Base-by-base conservation (phyloP, 2,329 filamentous ascomycete species). In the Epichloe baconii region DNA sequence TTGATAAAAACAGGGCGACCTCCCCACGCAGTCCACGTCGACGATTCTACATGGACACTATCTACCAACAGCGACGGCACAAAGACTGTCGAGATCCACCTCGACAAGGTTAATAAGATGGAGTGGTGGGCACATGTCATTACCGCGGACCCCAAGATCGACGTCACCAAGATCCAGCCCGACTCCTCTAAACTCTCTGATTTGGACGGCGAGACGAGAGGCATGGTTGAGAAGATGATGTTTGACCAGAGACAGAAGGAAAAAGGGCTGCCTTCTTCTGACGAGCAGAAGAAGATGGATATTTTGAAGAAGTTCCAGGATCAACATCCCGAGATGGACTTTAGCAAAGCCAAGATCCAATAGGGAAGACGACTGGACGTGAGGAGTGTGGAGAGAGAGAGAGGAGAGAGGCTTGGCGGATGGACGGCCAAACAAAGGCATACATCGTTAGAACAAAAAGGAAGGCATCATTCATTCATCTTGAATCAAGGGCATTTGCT, bases 161-260 rank as follows among this genome's bases (percentile, higher is more conserved):
- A 98, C 71, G 88, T 94, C 37, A 83, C 84, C 61, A 96, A 95
- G 75, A 97, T 98, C 69, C 80, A 83, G 65, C 93, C 93, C 21
- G 93, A 97, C 71, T 90, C 85, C 66, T 90, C 85, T 65, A 95
- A 89, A 68, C 76, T 98, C 62, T 83, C 86, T 52, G 93, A 98
- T 67, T 74, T 98, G 58, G 91, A 97, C 64, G 93, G 93, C 54
- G 86, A 95, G 76, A 98, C 93, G 50, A 80, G 93, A 57, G 80
- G 83, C 53, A 97, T 98, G 91, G 93, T 98, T 44, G 93, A 98
- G 81, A 98, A 98, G 80, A 98, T 98, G 93, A 98, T 98, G 93
- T 98, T 79, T 63, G 93, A 98, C 73, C 93, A 98, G 76, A 78
- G 86, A 58, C 90, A 97, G 74, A 98, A 98, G 80, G 90, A 97